Evolutionary conservation across 2,329 filamentous ascomycete genomes (phyloP).

Genomic region (Cordyceps militaris): DNA sequence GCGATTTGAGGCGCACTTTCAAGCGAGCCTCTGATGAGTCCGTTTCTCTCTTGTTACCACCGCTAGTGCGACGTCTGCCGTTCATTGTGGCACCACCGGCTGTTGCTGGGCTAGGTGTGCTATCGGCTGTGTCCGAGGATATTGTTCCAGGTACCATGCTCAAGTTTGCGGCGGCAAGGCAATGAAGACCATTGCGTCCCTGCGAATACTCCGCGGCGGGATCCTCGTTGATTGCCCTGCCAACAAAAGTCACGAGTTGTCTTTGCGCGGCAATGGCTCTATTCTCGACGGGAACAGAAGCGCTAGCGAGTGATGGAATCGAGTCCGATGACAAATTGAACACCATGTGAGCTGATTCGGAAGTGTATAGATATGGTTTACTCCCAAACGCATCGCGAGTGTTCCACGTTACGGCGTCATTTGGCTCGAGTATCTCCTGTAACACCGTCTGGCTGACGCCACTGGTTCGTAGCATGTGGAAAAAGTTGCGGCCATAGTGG

Average conservation of each 20-base stretch:
- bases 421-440: slow-evolving; percentile 28
- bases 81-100: not conserved
- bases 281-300: slow-evolving; percentile 21
- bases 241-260: slow-evolving; percentile 31
- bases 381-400: slow-evolving; percentile 44
- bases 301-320: slow-evolving; percentile 12
- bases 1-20: slow-evolving; percentile 20
- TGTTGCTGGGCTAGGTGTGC: not conserved
- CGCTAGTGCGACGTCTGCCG: not conserved
- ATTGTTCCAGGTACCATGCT: slow-evolving; percentile 26
- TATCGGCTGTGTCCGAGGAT: slow-evolving; percentile 16
- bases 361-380: not conserved
- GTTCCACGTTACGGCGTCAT: slow-evolving; percentile 25
- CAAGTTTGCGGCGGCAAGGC: slow-evolving; percentile 48
- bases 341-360: not conserved
- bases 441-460: slow-evolving; percentile 22
- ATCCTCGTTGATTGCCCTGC: slow-evolving; percentile 26
- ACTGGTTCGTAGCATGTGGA: slow-evolving; percentile 36
- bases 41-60: slow-evolving; percentile 15
- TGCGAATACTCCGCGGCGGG: slow-evolving; percentile 27
- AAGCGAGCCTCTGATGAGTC: slow-evolving; percentile 29
- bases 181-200: slow-evolving; percentile 51
- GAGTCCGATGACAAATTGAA: slow-evolving; percentile 17
- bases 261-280: slow-evolving; percentile 16
- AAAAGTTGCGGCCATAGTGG: slow-evolving; percentile 45